Conservation (phyloP, 2,329 filamentous ascomycete genomes). For the Fusarium liriodendri region DNA sequence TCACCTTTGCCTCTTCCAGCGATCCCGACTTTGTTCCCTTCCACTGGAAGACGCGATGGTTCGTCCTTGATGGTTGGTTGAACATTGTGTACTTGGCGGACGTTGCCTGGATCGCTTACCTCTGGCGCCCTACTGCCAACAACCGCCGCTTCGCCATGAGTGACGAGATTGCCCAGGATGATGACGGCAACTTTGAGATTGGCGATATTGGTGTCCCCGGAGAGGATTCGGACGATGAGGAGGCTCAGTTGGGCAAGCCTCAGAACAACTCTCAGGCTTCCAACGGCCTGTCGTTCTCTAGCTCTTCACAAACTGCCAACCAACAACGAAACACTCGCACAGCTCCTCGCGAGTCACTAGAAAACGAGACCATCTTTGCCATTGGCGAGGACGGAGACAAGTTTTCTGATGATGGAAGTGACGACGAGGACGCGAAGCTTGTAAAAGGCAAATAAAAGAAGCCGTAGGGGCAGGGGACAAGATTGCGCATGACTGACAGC, state of each 20-base stretch:
- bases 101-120: constrained; percentile 91
- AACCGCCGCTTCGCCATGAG: constrained; percentile 99
- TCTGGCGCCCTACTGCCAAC: constrained; percentile 96
- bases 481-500: neutral
- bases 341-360: constrained; percentile 68
- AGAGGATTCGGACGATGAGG: constrained; percentile 67
- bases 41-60: constrained; percentile 98
- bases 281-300: constrained; percentile 40
- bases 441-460: constrained; percentile 57
- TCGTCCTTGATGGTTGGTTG: constrained; percentile 95
- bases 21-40: constrained; percentile 93
- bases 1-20: constrained; percentile 87
- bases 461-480: constrained; percentile 3
- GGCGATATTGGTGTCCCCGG: constrained; percentile 85
- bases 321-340: constrained; percentile 39
- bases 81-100: constrained; percentile 97
- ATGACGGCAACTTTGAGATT: constrained; percentile 95
- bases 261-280: constrained; percentile 37
- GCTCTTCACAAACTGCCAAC: constrained; percentile 37
- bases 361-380: constrained; percentile 96
- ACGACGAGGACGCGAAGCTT: constrained; percentile 66
- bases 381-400: constrained; percentile 87
- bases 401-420: constrained; percentile 79
- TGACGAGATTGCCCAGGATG: constrained; percentile 98
- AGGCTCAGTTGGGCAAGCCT: constrained; percentile 60